Evolutionary conservation across 345 rosid species (phyloP).

Genomic region (Eucalyptus leucophloia): DNA sequence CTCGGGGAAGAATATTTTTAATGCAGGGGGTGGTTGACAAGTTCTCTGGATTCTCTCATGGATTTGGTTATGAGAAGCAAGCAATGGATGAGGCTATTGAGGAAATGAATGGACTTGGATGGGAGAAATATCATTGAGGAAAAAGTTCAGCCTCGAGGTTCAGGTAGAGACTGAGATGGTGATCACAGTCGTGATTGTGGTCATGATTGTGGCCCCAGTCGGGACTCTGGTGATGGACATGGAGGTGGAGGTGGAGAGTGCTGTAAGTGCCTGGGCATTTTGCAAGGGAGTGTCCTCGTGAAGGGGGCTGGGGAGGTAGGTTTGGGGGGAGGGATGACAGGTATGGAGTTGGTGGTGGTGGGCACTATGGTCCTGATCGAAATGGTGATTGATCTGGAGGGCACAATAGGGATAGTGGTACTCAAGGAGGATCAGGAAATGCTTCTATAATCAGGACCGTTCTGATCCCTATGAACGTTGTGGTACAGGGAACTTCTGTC

Average conservation of each 20-base stretch:
- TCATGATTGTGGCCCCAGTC: slow-evolving; percentile 29
- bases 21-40: background rate
- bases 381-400: slow-evolving; percentile 57
- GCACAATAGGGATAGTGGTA: slow-evolving; percentile 45
- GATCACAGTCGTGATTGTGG: slow-evolving; percentile 48
- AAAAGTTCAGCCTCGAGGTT: slow-evolving; percentile 79
- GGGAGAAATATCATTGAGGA: slow-evolving; percentile 41
- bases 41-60: background rate
- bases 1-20: background rate
- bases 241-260: slow-evolving; percentile 76
- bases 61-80: slow-evolving; percentile 1
- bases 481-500: slow-evolving; percentile 33
- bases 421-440: slow-evolving; percentile 50
- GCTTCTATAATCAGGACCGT: slow-evolving; percentile 60
- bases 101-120: slow-evolving; percentile 52
- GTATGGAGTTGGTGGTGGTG: slow-evolving; percentile 18
- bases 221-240: slow-evolving; percentile 25
- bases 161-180: slow-evolving; percentile 55
- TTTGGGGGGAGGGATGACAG: background rate
- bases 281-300: slow-evolving; percentile 86
- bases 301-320: slow-evolving; percentile 6
- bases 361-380: slow-evolving; percentile 74
- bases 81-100: slow-evolving; percentile 89
- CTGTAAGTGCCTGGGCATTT: slow-evolving; percentile 77
- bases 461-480: slow-evolving; percentile 68